phyloP scores from a whole-genome alignment of 192 early-diverging fungal genomes.

The Coemansia erecta region DNA sequence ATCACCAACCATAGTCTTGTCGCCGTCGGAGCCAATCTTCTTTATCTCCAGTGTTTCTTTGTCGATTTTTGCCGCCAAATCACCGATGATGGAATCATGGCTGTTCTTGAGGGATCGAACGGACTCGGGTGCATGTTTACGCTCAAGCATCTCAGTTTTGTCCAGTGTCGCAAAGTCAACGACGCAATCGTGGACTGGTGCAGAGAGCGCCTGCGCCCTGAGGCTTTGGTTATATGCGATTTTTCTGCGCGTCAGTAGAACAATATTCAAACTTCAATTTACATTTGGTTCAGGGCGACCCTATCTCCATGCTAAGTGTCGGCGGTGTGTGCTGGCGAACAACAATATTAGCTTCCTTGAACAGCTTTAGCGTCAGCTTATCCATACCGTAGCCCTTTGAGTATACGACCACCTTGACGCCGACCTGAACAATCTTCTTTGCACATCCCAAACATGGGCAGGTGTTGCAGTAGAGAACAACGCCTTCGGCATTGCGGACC shows the following conservation, averaged over 20 bases:
- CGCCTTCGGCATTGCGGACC: conserved; percentile 59
- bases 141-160: conserved; percentile 23
- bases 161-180: conserved; percentile 7
- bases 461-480: conserved; percentile 94
- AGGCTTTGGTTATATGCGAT: conserved; percentile 10
- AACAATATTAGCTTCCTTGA: conserved; percentile 77
- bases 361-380: conserved; percentile 73
- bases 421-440: conserved; percentile 94
- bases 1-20: conserved; percentile 20
- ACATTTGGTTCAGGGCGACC: conserved; percentile 15
- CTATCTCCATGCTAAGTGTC: conserved; percentile 54
- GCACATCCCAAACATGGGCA: conserved; percentile 88
- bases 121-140: conserved; percentile 37
- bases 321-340: conserved; percentile 76
- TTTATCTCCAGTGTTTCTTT: conserved; percentile 17
- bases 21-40: conserved; percentile 26
- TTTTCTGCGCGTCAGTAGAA: neutral
- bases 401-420: conserved; percentile 91
- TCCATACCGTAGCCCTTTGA: conserved; percentile 94
- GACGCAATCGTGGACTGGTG: conserved; percentile 27
- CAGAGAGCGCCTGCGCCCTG: conserved; percentile 18
- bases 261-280: neutral
- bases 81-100: conserved; percentile 25
- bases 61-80: conserved; percentile 29
- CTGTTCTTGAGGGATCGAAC: conserved; percentile 15